Conservation (phyloP, 169 alveolate genomes). For the Plasmodium knowlesi region DNA sequence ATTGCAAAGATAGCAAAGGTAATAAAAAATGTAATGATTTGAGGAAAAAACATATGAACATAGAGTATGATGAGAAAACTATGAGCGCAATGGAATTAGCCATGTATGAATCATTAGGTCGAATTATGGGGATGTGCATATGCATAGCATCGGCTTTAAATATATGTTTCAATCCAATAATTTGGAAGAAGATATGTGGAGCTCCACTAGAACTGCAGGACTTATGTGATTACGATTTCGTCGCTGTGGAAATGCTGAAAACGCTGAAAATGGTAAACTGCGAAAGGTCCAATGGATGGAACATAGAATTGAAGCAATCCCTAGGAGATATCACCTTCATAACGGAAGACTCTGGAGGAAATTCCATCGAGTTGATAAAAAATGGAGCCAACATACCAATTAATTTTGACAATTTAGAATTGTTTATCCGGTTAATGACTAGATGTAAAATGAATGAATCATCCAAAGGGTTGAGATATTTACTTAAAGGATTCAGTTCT, state of each 20-base stretch:
- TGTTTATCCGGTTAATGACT: slow-evolving; percentile 87
- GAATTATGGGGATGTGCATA: slow-evolving; percentile 92
- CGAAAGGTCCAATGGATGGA: slow-evolving; percentile 74
- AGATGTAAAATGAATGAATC: slow-evolving; percentile 89
- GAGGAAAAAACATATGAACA: neutral
- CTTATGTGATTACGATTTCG: slow-evolving; percentile 86
- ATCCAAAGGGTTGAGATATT: slow-evolving; percentile 81
- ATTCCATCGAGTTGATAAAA: slow-evolving; percentile 78
- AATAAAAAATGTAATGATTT: neutral
- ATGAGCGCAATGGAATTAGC: slow-evolving; percentile 77
- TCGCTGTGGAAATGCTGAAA: slow-evolving; percentile 88
- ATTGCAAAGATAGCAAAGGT: neutral
- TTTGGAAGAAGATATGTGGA: slow-evolving; percentile 89
- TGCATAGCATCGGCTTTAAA: slow-evolving; percentile 90
- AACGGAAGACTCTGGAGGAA: slow-evolving; percentile 81
- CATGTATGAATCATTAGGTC: slow-evolving; percentile 92
- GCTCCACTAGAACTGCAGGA: slow-evolving; percentile 82
- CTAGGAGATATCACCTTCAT: slow-evolving; percentile 82
- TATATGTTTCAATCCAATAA: slow-evolving; percentile 89
- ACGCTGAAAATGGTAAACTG: slow-evolving; percentile 81
- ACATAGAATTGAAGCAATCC: slow-evolving; percentile 62
- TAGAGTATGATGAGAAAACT: slow-evolving; percentile 70
- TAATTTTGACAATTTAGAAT: slow-evolving; percentile 82
- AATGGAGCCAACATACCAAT: slow-evolving; percentile 87
- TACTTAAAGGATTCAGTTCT: slow-evolving; percentile 89